Evolutionary conservation across 2,329 filamentous ascomycete genomes (phyloP).

Genomic region (Lachnellula hyalina): DNA sequence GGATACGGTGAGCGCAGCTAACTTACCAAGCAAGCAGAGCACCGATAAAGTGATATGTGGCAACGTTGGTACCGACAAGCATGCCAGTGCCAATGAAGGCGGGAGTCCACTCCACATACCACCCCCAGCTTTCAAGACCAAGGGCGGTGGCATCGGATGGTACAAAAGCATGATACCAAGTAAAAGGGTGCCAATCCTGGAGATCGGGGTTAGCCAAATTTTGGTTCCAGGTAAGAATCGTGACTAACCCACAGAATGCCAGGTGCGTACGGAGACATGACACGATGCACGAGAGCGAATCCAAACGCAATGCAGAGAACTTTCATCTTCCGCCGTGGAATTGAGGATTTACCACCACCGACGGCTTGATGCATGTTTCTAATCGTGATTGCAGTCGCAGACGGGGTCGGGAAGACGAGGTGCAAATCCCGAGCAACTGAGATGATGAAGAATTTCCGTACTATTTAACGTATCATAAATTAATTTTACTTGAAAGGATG

Average conservation of each 20-base stretch:
- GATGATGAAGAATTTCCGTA: conserved; percentile 63
- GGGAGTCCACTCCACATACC: conserved; percentile 54
- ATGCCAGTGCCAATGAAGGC: conserved; percentile 53
- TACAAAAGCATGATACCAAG: background rate
- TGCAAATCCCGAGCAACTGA: conserved; percentile 56
- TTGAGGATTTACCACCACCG: no score
- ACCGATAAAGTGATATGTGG: conserved; percentile 52
- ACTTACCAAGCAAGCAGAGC: conserved; percentile 41
- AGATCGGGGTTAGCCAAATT: conserved; percentile 24
- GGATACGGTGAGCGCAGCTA: background rate
- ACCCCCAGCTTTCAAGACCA: conserved; percentile 56
- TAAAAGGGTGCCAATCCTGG: conserved; percentile 12
- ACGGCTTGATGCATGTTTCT: conserved; percentile 49
- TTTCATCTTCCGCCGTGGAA: conserved; percentile 46
- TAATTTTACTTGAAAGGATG: no score
- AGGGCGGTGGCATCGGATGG: conserved; percentile 27
- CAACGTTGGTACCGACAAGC: conserved; percentile 48
- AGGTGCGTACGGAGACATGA: conserved; percentile 52
- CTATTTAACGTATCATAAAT: background rate
- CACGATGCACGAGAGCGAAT: conserved; percentile 46
- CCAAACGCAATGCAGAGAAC: conserved; percentile 47
- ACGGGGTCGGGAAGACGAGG: conserved; percentile 54
- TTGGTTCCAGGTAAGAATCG: conserved; percentile 36
- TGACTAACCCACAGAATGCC: conserved; percentile 58
- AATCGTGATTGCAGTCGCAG: conserved; percentile 57